Percentiles rank a stretch among this genome's conserved stretches.
Evolutionary conservation across 129 eudicot species (phyloP).

Genomic region (Centrapalus pauciflorus): DNA sequence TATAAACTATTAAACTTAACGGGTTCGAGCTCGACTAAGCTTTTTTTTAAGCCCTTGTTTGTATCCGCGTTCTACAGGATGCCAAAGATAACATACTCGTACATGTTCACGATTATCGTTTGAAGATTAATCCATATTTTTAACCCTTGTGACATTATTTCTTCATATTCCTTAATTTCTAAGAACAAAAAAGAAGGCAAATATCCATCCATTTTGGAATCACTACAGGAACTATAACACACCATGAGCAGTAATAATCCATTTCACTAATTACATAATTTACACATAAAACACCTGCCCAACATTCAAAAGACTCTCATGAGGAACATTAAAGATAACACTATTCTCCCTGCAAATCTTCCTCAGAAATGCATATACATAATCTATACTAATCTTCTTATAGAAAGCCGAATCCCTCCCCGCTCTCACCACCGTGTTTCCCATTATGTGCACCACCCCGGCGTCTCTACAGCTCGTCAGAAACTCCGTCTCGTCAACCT

Average conservation of each 20-base stretch:
- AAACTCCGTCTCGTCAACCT: slow-evolving; percentile 74
- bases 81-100: no score
- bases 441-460: slow-evolving; percentile 91
- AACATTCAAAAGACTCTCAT: slow-evolving; percentile 87
- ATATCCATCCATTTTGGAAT: no score
- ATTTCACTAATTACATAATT: slow-evolving; percentile 14
- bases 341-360: slow-evolving; percentile 96
- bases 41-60: no score
- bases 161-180: no score
- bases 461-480: slow-evolving; percentile 68
- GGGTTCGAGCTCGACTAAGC: no score
- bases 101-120: no score
- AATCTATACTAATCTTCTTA: slow-evolving; percentile 72
- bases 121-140: no score
- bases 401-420: slow-evolving; percentile 54
- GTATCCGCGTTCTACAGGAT: no score
- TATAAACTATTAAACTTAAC: no score
- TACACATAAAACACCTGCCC: slow-evolving; percentile 91
- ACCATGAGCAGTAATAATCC: not conserved
- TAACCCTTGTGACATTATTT: no score
- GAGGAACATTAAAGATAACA: slow-evolving; percentile 92
- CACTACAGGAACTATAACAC: slow-evolving; percentile 1
- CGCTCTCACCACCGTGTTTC: slow-evolving; percentile 80
- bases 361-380: slow-evolving; percentile 79
- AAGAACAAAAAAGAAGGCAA: no score